Conservation (phyloP, 2,329 filamentous ascomycete genomes). For the Aspergillus aculeatinus region DNA sequence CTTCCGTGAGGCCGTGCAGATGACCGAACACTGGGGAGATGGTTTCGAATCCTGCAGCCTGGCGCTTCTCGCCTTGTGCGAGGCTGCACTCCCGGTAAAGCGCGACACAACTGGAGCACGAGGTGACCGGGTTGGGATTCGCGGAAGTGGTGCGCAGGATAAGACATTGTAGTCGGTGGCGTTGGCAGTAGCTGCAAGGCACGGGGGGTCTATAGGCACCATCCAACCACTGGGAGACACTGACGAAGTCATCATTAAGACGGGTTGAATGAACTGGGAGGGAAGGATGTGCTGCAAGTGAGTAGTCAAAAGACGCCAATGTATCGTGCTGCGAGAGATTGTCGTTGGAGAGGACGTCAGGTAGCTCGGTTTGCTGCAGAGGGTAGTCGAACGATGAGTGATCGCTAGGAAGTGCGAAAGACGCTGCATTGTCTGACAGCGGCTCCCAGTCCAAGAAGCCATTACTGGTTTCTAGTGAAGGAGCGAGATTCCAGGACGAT, state of each 20-base stretch:
- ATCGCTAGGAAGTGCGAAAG: background rate
- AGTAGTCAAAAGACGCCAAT: background rate
- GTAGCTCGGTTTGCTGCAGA: background rate
- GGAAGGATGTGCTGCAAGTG: background rate
- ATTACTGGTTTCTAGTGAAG: background rate
- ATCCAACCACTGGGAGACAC: conserved; percentile 37
- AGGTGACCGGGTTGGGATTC: conserved; percentile 51
- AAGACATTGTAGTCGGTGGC: conserved; percentile 49
- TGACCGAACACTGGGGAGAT: conserved; percentile 49
- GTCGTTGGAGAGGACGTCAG: background rate
- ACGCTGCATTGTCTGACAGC: background rate
- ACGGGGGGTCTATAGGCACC: conserved; percentile 45
- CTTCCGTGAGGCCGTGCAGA: conserved; percentile 50
- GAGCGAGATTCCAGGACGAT: background rate
- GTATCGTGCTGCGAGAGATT: background rate
- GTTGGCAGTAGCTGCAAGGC: conserved; percentile 49
- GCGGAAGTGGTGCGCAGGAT: conserved; percentile 48
- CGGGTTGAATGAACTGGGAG: background rate
- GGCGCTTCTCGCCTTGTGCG: conserved; percentile 47
- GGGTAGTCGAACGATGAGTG: background rate
- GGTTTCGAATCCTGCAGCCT: conserved; percentile 50
- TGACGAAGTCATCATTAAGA: conserved; percentile 12
- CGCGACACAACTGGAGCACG: conserved; percentile 54
- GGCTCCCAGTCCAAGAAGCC: background rate
- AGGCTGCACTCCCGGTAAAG: conserved; percentile 53